These are phyloP conservation scores for Sanguinoderma infundibulare DNA, from an alignment of 1,284 basidiomycete genomes.

Conservation along the genomic window DNA sequence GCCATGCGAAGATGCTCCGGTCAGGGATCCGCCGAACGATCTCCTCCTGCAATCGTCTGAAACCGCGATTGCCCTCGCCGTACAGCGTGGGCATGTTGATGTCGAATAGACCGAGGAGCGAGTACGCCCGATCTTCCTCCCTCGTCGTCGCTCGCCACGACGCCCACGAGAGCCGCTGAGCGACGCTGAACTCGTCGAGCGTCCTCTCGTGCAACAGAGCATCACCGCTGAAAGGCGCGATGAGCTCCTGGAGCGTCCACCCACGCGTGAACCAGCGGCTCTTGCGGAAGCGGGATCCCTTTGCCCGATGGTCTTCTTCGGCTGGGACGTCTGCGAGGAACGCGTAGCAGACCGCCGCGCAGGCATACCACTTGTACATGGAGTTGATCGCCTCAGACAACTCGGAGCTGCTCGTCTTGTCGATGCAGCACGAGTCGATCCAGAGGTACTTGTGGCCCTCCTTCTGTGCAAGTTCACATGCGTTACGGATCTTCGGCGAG, in stretches of 20 bases:
- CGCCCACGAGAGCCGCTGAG: background rate
- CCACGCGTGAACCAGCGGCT: background rate
- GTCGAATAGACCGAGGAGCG: background rate
- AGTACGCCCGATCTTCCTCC: conserved; percentile 3
- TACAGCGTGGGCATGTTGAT: conserved; percentile 2
- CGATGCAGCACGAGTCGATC: conserved; percentile 17
- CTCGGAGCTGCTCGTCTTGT: conserved; percentile 13
- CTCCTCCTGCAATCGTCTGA: conserved; percentile 1
- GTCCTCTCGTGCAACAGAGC: background rate
- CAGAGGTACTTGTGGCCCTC: conserved; percentile 1
- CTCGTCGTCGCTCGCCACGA: background rate
- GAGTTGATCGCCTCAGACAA: conserved; percentile 17
- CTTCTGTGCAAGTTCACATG: background rate
- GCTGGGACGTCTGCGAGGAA: background rate
- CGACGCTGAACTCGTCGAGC: background rate
- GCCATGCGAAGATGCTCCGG: background rate
- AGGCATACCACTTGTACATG: background rate
- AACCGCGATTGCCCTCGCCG: background rate
- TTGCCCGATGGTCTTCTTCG: background rate
- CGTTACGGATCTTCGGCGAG: conserved; percentile 2
- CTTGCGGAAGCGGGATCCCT: background rate
- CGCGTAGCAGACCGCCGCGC: background rate
- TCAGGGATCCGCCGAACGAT: background rate
- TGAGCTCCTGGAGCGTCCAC: background rate
- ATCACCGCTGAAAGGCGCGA: background rate